A percentile compares a stretch with the other conserved stretches of the same genome.
Evolutionary conservation across 2,329 filamentous ascomycete species (phyloP).

Genomic region (Chaetomium sp.): DNA sequence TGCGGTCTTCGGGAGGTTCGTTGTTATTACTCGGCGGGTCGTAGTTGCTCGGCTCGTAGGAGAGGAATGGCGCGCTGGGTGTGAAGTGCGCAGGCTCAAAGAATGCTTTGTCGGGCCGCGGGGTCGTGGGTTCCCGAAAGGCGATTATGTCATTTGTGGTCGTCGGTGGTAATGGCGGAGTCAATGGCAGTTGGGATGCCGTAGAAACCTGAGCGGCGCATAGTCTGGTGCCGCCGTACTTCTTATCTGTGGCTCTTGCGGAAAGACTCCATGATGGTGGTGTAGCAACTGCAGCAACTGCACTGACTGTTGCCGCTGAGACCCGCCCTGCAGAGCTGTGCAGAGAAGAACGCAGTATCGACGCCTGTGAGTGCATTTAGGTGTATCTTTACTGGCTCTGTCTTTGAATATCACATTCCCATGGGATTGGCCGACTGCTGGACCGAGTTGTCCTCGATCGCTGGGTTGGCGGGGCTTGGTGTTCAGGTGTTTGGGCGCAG

Average conservation of each 20-base stretch:
- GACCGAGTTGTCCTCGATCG: not conserved
- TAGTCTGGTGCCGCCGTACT: not conserved
- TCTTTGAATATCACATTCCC: not conserved
- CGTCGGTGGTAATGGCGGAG: constrained; percentile 13
- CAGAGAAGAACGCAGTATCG: constrained; percentile 9
- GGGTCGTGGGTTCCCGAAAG: constrained; percentile 12
- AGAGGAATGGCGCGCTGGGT: constrained; percentile 22
- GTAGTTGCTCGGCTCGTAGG: constrained; percentile 25
- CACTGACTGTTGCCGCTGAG: not conserved
- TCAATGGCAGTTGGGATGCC: constrained; percentile 8
- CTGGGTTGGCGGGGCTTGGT: not conserved
- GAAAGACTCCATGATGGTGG: not conserved
- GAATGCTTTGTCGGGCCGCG: not conserved
- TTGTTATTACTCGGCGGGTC: not conserved
- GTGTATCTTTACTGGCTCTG: not conserved
- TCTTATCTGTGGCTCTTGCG: not conserved
- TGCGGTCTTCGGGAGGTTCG: constrained; percentile 46
- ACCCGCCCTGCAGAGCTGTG: not conserved
- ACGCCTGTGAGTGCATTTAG: constrained; percentile 16
- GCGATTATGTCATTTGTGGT: constrained; percentile 2
- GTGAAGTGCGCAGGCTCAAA: constrained; percentile 39
- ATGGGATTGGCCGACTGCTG: not conserved
- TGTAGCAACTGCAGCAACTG: not conserved
- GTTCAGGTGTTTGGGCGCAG: constrained; percentile 3
- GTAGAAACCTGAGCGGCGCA: not conserved